Evolutionary conservation across 2,329 filamentous ascomycete genomes (phyloP), one percentile per base, ranked within the genome.

Genomic region (Talaromyces sp.): DNA sequence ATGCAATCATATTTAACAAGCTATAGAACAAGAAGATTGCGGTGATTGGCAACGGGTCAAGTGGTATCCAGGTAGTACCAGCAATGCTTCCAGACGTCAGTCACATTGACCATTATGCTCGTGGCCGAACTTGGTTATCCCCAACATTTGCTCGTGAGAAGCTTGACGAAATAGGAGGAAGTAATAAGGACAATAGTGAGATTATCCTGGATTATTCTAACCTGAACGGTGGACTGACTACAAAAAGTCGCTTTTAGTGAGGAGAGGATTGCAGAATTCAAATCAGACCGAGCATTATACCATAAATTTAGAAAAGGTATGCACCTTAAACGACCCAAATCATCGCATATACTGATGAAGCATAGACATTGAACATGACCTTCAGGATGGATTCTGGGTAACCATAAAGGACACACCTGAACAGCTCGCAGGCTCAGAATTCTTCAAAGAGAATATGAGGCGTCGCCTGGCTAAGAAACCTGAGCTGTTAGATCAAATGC

Each of bases 241-340:
- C 11, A 13, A 2, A 31, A 24, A 76, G 75, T 75, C 58, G 66
- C 66, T 7, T 77, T 77, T 48, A 72, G 72, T 4, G 39, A 70
- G 0, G 73, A 76, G 33, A 74, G 74, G n/a, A 72, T 76, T 27
- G 69, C 73, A 43, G 68, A 39, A 0, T 76, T 77, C 67, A 75
- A 76, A 60, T 69, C 70, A 11, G 71, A 76, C 31, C 71, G 72
- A 35, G 67, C 68, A 37, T 68, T 63, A 1, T 77, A 77, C 50
- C 73, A 76, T 47, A 68, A 69, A 13, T 77, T 77, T 64, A 72
- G 75, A 8, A 77, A 77, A 69, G 72, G 75, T 74, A 65, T 57
- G 63, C 19, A n/a, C n/a, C 1, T 27, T 16, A 6, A 48, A 37
- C 41, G 6, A 45, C 31, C 8, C 14, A 24, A n/a, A 31, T 6